These are phyloP conservation scores for Phytophthora pisi DNA, from an alignment of 352 stramenopile genomes.

Conservation along the genomic window DNA sequence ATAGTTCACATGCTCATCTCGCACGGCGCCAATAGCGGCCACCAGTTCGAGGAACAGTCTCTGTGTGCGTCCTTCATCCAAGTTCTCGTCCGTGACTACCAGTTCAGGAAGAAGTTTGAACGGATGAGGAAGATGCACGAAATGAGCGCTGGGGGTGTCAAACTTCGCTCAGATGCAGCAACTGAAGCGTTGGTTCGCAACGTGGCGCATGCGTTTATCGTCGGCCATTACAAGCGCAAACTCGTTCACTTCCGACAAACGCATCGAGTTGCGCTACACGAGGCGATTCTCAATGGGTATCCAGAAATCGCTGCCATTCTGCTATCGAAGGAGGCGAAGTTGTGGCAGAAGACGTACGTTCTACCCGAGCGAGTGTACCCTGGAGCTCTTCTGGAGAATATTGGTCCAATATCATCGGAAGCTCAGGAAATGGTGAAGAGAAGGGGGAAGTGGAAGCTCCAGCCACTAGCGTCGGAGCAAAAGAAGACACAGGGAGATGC, in stretches of 20 bases:
- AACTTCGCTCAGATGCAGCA: conserved; percentile 48
- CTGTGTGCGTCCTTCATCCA: conserved; percentile 74
- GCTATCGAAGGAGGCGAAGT: conserved; percentile 48
- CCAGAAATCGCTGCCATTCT: conserved; percentile 58
- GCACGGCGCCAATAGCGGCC: conserved; percentile 52
- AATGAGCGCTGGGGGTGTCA: conserved; percentile 8
- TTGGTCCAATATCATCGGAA: conserved; percentile 16
- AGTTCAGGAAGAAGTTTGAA: conserved; percentile 41
- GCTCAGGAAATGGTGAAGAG: conserved; percentile 13
- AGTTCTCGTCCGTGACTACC: conserved; percentile 55
- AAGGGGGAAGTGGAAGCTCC: conserved; percentile 55
- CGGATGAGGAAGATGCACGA: conserved; percentile 16
- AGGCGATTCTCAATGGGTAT: conserved; percentile 75
- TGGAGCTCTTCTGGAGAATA: conserved; percentile 24
- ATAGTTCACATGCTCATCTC: conserved; percentile 76
- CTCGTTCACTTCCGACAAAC: conserved; percentile 57
- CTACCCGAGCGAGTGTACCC: conserved; percentile 58
- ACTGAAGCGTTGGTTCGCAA: conserved; percentile 60
- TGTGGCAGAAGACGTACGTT: conserved; percentile 71
- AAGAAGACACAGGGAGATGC: background rate
- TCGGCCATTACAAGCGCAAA: conserved; percentile 57
- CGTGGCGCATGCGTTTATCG: conserved; percentile 65
- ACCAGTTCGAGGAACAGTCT: conserved; percentile 53
- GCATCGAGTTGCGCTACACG: conserved; percentile 73
- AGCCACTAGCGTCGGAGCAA: conserved; percentile 38